Evolutionary conservation across 2,329 filamentous ascomycete genomes (phyloP).

Genomic region (Sporothrix pallida): DNA sequence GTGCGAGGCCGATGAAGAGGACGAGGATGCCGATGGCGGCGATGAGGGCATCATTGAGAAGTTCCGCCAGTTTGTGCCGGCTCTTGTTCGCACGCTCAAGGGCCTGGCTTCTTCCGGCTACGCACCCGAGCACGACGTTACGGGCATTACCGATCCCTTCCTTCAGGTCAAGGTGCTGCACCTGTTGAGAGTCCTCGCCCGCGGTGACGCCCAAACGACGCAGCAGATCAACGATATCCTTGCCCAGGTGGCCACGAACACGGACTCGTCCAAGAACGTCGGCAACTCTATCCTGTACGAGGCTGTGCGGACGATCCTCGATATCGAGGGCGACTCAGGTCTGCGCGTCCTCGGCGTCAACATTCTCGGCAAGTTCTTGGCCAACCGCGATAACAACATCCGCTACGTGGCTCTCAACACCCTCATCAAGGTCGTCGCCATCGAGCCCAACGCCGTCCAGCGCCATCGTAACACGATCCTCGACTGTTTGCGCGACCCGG

Average conservation of each 20-base stretch:
- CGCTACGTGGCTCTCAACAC: constrained; percentile 98
- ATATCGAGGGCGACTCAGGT: constrained; percentile 97
- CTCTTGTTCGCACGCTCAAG: constrained; percentile 88
- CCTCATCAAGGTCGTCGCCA: constrained; percentile 94
- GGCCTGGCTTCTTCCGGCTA: constrained; percentile 93
- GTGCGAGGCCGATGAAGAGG: constrained; percentile 95
- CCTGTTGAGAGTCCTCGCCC: constrained; percentile 81
- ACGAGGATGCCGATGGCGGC: constrained; percentile 87
- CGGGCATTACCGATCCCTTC: constrained; percentile 96
- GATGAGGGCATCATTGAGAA: constrained; percentile 88
- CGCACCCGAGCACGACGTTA: constrained; percentile 96
- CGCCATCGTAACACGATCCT: constrained; percentile 96
- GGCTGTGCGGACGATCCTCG: constrained; percentile 92
- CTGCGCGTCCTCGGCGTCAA: constrained; percentile 94
- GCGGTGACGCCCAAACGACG: constrained; percentile 84
- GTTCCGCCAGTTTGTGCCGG: constrained; percentile 84
- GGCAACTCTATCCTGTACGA: constrained; percentile 98
- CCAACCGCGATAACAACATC: constrained; percentile 99
- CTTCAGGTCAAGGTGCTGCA: constrained; percentile 95
- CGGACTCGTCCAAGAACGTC: constrained; percentile 96
- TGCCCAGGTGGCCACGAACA: constrained; percentile 96
- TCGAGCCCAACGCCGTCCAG: constrained; percentile 97
- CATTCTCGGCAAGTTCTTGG: constrained; percentile 92
- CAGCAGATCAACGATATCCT: constrained; percentile 99
- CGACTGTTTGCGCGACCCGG: constrained; percentile 92